Base-by-base conservation (phyloP, 257 asterid species). In the Plantago ovata region DNA sequence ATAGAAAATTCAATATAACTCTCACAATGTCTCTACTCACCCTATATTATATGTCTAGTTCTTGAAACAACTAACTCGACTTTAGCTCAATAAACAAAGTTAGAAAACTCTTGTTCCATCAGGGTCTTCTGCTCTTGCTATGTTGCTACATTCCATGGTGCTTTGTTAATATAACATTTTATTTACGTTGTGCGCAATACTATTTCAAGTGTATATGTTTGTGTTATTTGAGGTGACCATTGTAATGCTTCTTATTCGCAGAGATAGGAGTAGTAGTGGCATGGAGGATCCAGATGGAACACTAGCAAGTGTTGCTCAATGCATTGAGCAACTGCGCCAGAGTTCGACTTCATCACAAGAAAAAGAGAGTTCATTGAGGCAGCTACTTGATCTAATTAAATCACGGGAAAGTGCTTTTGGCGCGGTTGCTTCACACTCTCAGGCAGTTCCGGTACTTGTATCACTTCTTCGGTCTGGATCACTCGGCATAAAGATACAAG, bases 211-310 rank as follows among this genome's bases (percentile, higher is more conserved):
- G 48, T 58, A 51, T 42, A 44, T 61, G 33, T 58, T 10, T 19
- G 59, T 39, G 66, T 68, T 19, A 49, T 70, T 46, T 55, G 28
- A 62, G 48, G 55, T 67, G 56, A 61, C 41, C 56, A 57, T 36
- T 50, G 24, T 58, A 32, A 12, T 55, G 18, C 44, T 36, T 55
- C 32, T 63, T 58, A 61, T 58, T 58, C 75, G 67, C 91, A 93
- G 98, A 67, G 97, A 93, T 57, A 80, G 95, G 68, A 83, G 89
- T 72, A 86, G 36, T 28, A 28, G 36, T 28, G 7, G 74, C 87
- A 86, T 93, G 98, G 98, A 93, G 78, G 98, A 93, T 65, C 83
- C 94, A 21, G 98, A 93, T 60, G 97, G 98, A 62, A 93, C 97
- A 53, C 72, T 93, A 64, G 94, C 98, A 75, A 93, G 96, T 66